Evolutionary conservation across 2,329 filamentous ascomycete species (phyloP).

Genomic region (Aureobasidium namibiae): DNA sequence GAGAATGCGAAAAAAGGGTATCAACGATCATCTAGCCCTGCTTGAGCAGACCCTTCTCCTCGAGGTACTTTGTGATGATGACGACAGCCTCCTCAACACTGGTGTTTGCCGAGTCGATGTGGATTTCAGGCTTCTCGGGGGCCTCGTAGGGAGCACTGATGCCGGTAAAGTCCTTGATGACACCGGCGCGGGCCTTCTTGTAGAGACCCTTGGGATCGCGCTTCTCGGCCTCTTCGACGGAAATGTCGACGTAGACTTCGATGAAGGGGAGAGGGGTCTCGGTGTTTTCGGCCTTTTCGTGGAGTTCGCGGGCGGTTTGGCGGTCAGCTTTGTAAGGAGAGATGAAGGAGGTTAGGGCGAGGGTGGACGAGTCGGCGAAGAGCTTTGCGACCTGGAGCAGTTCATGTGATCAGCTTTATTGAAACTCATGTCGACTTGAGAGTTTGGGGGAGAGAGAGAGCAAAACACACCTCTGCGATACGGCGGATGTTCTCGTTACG

Average conservation of each 20-base stretch:
- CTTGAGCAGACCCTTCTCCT: slow-evolving; percentile 57
- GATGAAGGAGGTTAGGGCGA: slow-evolving; percentile 95
- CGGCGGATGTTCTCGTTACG: slow-evolving; percentile 96
- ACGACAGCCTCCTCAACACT: slow-evolving; percentile 82
- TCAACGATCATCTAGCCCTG: slow-evolving; percentile 14
- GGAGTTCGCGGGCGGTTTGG: slow-evolving; percentile 70
- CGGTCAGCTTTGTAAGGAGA: slow-evolving; percentile 87
- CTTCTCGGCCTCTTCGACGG: slow-evolving; percentile 85
- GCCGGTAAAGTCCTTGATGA: slow-evolving; percentile 96
- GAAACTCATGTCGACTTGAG: too few relatives aligned
- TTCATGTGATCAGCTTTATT: background rate
- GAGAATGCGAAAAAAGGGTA: background rate
- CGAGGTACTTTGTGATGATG: slow-evolving; percentile 73
- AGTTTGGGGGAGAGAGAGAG: too few relatives aligned
- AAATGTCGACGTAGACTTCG: slow-evolving; percentile 88
- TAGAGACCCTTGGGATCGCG: slow-evolving; percentile 96
- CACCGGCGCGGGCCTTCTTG: slow-evolving; percentile 87
- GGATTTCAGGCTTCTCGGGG: slow-evolving; percentile 76
- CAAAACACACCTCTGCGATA: slow-evolving; percentile 64
- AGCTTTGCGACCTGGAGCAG: slow-evolving; percentile 70
- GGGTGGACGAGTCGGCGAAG: slow-evolving; percentile 80
- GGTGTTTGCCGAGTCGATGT: slow-evolving; percentile 72
- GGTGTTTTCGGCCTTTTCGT: slow-evolving; percentile 53
- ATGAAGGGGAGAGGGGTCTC: slow-evolving; percentile 69
- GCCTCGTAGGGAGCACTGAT: slow-evolving; percentile 93